phyloP scores from a whole-genome alignment of 148 eudicot genomes.

The Rhododendron simsii region DNA sequence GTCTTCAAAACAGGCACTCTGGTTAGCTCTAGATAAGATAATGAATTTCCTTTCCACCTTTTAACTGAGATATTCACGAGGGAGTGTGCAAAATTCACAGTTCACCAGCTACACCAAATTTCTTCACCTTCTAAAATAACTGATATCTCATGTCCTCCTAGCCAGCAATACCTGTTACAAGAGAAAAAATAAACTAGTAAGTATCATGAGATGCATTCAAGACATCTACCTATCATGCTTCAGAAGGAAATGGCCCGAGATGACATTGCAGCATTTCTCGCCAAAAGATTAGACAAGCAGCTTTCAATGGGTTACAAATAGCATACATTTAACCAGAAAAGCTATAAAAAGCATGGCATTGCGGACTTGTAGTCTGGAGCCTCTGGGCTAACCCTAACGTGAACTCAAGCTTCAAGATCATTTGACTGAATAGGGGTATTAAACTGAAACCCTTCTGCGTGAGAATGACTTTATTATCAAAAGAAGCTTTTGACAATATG shows the following conservation, averaged over 20 bases:
- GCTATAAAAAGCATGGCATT: background rate
- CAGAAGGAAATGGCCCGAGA: constrained; percentile 1
- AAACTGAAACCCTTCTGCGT: background rate
- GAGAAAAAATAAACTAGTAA: constrained; percentile 1
- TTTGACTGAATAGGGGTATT: background rate
- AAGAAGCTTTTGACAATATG: background rate
- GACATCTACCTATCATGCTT: background rate
- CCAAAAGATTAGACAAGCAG: background rate
- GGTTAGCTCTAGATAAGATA: constrained; percentile 16
- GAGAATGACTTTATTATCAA: background rate
- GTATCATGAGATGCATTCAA: background rate
- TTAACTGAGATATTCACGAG: constrained; percentile 11
- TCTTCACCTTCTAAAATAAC: constrained; percentile 15
- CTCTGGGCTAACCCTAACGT: background rate
- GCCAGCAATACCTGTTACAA: constrained; percentile 31
- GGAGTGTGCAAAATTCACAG: constrained; percentile 19
- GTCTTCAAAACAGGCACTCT: constrained; percentile 18
- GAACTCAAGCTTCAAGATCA: background rate
- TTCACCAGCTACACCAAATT: constrained; percentile 20
- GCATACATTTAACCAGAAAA: background rate
- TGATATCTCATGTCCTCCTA: constrained; percentile 22
- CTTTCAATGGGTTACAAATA: background rate
- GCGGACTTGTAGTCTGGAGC: background rate
- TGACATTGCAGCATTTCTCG: background rate
- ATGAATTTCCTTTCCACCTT: constrained; percentile 1